Conservation (phyloP, 768 basidiomycete species). For the Rhodotorula kratochvilovae region DNA sequence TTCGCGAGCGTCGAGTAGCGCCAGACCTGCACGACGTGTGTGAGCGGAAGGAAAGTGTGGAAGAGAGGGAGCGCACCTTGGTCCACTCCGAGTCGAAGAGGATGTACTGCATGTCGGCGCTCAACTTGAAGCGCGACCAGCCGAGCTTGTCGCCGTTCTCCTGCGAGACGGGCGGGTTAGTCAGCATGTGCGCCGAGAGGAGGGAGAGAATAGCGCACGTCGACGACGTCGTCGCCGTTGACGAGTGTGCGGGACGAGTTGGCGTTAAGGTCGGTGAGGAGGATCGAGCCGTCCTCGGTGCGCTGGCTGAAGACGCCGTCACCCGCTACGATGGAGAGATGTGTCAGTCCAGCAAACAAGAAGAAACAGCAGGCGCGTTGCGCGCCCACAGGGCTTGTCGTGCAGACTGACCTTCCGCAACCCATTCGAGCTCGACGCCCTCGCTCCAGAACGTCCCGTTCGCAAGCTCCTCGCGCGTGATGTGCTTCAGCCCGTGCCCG, state of each 20-base stretch:
- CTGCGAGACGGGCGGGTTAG: slow-evolving; percentile 25
- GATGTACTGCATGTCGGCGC: slow-evolving; percentile 84
- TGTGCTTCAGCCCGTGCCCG: slow-evolving; percentile 12
- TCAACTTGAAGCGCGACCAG: slow-evolving; percentile 55
- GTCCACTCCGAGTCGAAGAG: slow-evolving; percentile 68
- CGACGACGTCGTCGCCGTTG: slow-evolving; percentile 57
- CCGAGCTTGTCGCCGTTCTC: slow-evolving; percentile 43
- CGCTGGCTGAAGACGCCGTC: slow-evolving; percentile 81
- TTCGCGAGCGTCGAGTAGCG: slow-evolving; percentile 83
- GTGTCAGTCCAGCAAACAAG: no score
- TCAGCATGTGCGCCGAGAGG: not conserved
- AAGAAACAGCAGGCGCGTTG: no score
- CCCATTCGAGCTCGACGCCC: slow-evolving; percentile 65
- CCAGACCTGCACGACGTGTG: slow-evolving; percentile 68
- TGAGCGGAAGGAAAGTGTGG: not conserved
- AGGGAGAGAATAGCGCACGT: slow-evolving; percentile 53
- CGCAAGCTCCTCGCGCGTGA: slow-evolving; percentile 58
- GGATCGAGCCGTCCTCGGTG: slow-evolving; percentile 60
- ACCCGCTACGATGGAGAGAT: slow-evolving; percentile 59
- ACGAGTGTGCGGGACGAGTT: slow-evolving; percentile 66
- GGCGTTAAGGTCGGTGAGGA: slow-evolving; percentile 72
- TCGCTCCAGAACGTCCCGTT: slow-evolving; percentile 74
- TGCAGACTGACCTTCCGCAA: slow-evolving; percentile 80
- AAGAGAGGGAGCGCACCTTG: slow-evolving; percentile 55
- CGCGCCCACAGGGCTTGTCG: no score